Conservation (phyloP, 192 early-diverging fungal species). For the Mortierella antarctica region DNA sequence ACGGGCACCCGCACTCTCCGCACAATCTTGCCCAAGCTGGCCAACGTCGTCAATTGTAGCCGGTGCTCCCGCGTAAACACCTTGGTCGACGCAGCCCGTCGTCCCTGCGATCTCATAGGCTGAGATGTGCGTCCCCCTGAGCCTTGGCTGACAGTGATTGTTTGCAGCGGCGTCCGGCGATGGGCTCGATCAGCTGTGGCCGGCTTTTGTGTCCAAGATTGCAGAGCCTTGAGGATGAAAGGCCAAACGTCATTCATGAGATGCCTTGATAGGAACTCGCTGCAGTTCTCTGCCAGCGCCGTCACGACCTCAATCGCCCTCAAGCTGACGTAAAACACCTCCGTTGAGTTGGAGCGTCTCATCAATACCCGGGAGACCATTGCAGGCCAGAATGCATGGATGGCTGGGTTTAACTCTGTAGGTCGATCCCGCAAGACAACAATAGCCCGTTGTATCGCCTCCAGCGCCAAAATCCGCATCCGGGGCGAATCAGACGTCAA, state of each 20-base stretch:
- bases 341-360: slow-evolving; percentile 22
- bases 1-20: slow-evolving; percentile 33
- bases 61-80: slow-evolving; percentile 42
- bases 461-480: slow-evolving; percentile 56
- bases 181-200: not conserved
- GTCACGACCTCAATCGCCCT: slow-evolving; percentile 42
- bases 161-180: too few relatives aligned
- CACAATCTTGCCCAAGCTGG: slow-evolving; percentile 43
- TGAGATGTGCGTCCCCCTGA: not conserved
- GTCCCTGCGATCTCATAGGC: not conserved
- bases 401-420: slow-evolving; percentile 56
- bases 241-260: slow-evolving; percentile 62
- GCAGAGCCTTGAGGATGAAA: slow-evolving; percentile 25
- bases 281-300: slow-evolving; percentile 45
- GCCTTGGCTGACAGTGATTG: not conserved
- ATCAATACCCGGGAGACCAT: slow-evolving; percentile 51
- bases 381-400: slow-evolving; percentile 62
- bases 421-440: slow-evolving; percentile 52
- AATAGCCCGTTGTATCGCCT: slow-evolving; percentile 46
- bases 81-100: slow-evolving; percentile 11
- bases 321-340: slow-evolving; percentile 41
- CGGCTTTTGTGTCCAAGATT: slow-evolving; percentile 12
- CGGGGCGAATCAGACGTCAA: slow-evolving; percentile 60
- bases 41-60: slow-evolving; percentile 35
- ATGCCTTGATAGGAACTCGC: slow-evolving; percentile 56